Conservation (phyloP, 257 asterid species). For the Lavandula angustifolia region DNA sequence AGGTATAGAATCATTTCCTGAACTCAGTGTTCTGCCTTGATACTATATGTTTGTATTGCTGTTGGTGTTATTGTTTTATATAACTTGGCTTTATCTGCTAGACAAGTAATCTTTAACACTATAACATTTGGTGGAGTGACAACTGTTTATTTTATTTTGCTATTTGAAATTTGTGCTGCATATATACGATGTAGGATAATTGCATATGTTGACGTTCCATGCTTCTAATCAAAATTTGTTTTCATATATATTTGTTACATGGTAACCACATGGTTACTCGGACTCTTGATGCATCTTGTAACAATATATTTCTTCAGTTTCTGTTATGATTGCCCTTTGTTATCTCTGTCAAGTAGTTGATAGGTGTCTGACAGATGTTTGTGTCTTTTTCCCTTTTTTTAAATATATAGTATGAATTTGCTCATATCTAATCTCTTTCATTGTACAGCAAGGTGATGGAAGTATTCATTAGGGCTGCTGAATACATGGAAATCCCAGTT, state of each 20-base stretch:
- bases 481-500: slow-evolving; percentile 96
- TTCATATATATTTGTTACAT: slow-evolving; percentile 3
- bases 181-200: slow-evolving; percentile 9
- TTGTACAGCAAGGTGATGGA: slow-evolving; percentile 95
- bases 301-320: slow-evolving; percentile 10
- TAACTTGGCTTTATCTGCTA: slow-evolving; percentile 28
- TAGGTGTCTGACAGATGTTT: slow-evolving; percentile 7
- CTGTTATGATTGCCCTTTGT: neutral
- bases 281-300: slow-evolving; percentile 3
- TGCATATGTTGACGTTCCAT: slow-evolving; percentile 11
- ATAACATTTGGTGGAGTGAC: slow-evolving; percentile 24
- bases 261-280: neutral
- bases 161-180: neutral
- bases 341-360: slow-evolving; percentile 16
- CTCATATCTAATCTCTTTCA: slow-evolving; percentile 30
- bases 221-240: slow-evolving; percentile 13
- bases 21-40: slow-evolving; percentile 10
- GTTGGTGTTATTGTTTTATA: neutral
- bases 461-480: slow-evolving; percentile 92
- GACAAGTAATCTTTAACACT: neutral
- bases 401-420: slow-evolving; percentile 13
- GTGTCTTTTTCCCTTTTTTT: neutral
- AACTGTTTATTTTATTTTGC: slow-evolving; percentile 9
- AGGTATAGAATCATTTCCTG: slow-evolving; percentile 51
- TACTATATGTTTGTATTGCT: slow-evolving; percentile 9